Evolutionary conservation across 805 yeast genomes (phyloP), one percentile per base, ranked within the genome.

Genomic region (Hanseniaspora hatyaiensis): DNA sequence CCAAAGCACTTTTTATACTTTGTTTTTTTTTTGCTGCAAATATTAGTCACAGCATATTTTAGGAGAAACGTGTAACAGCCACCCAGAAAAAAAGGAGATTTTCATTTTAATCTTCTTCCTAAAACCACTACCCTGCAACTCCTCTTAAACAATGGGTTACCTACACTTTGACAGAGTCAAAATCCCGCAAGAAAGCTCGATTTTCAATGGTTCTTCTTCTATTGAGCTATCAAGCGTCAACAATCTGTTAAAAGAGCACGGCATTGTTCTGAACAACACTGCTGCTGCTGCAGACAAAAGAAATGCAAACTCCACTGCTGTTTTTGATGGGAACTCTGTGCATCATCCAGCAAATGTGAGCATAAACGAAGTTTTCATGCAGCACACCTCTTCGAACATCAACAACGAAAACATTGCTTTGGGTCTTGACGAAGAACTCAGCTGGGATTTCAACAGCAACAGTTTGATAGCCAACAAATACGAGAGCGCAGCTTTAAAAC

Each of bases 81-180:
- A n/a, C n/a, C n/a, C n/a, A n/a, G n/a, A n/a, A n/a, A n/a, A n/a
- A n/a, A n/a, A n/a, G n/a, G n/a, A n/a, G n/a, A n/a, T n/a, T n/a
- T n/a, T n/a, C n/a, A n/a, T n/a, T n/a, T n/a, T n/a, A n/a, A n/a
- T n/a, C n/a, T n/a, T n/a, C n/a, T n/a, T n/a, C n/a, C n/a, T n/a
- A n/a, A n/a, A n/a, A n/a, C 6, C 11, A 26, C 6, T 8, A 26
- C 11, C 6, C 6, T 26, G 11, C 6, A 8, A 26, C 6, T 26
- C 6, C 6, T 26, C 6, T 8, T 26, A 26, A 23, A 13, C 5
- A 3, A 49, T 49, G 51, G 51, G 51, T 22, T 49, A 49, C 18
- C 28, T 49, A 23, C 51, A 49, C 12, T 49, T 49, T 38, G 51
- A 49, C 19, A 49, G 47, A 22, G 51, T 37, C 18, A 29, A 43